Percentiles rank a stretch among this genome's conserved stretches.
These are phyloP conservation scores for Hypocreales sp. DNA, from an alignment of 2,329 filamentous ascomycete species.

Conservation along the genomic window DNA sequence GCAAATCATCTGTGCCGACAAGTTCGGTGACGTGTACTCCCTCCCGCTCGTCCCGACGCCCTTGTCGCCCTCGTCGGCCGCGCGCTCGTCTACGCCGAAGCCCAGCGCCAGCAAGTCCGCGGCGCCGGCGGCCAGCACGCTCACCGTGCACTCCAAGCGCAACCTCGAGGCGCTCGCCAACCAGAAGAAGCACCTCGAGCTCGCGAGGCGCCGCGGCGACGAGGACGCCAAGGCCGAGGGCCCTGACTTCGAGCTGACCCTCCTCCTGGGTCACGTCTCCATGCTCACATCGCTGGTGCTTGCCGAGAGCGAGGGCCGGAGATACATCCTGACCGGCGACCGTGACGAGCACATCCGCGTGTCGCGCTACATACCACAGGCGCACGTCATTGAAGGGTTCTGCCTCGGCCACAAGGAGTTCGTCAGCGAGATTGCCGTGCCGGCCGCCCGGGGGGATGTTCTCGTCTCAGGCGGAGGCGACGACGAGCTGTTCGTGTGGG, in stretches of 20 bases:
- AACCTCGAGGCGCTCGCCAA: slow-evolving; percentile 45
- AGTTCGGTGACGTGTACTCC: slow-evolving; percentile 92
- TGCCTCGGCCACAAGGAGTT: slow-evolving; percentile 84
- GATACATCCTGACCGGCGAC: slow-evolving; percentile 40
- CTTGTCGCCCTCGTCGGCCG: slow-evolving; percentile 4
- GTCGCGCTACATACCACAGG: slow-evolving; percentile 65
- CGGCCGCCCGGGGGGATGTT: slow-evolving; percentile 34
- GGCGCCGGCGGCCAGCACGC: slow-evolving; percentile 37
- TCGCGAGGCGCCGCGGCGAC: slow-evolving; percentile 11
- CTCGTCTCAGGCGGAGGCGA: slow-evolving; percentile 84
- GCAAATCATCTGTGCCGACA: slow-evolving; percentile 74
- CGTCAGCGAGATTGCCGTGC: slow-evolving; percentile 59
- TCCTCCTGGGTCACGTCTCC: slow-evolving; percentile 86
- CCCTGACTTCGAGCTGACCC: slow-evolving; percentile 52
- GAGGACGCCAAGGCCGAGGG: slow-evolving; percentile 16
- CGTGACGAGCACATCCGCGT: slow-evolving; percentile 69
- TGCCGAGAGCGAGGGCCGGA: slow-evolving; percentile 23
- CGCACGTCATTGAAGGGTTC: slow-evolving; percentile 77
- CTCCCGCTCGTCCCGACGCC: slow-evolving; percentile 44
- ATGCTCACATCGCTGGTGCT: slow-evolving; percentile 68
- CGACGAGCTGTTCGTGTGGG: slow-evolving; percentile 62
- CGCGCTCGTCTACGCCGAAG: slow-evolving; percentile 5
- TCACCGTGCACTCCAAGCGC: slow-evolving; percentile 49
- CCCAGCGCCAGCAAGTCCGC: slow-evolving; percentile 13
- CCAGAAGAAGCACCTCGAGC: slow-evolving; percentile 33